These are phyloP conservation scores for Barbarea vulgaris DNA, from an alignment of 345 rosid genomes.

Conservation along the genomic window DNA sequence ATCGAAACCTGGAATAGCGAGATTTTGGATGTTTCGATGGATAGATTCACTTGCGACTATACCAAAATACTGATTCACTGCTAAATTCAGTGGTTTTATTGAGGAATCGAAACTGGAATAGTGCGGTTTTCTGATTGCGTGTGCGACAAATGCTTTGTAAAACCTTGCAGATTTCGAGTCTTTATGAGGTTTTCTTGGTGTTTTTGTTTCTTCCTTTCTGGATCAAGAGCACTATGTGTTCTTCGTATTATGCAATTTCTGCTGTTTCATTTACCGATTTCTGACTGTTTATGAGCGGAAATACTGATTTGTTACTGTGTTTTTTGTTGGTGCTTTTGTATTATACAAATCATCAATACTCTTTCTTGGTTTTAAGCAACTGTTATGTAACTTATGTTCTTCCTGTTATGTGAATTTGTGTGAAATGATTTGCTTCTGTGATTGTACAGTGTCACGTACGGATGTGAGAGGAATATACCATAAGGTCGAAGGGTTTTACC, in stretches of 20 bases:
- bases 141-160: neutral
- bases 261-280: neutral
- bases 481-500: neutral
- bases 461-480: neutral
- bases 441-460: neutral
- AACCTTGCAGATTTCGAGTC: neutral
- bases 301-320: neutral
- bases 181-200: neutral
- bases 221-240: neutral
- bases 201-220: neutral
- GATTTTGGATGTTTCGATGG: neutral
- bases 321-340: neutral
- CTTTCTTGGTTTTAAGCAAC: neutral
- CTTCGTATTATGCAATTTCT: neutral
- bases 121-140: neutral
- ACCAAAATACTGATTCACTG: neutral
- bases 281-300: neutral
- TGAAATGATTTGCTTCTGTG: neutral
- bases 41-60: no score
- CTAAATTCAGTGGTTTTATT: no score
- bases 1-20: neutral
- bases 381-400: neutral
- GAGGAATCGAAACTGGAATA: neutral
- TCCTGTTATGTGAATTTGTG: neutral
- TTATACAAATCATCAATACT: neutral